Evolutionary conservation across 306 rosid species (phyloP).

Genomic region (Medicago arabica): DNA sequence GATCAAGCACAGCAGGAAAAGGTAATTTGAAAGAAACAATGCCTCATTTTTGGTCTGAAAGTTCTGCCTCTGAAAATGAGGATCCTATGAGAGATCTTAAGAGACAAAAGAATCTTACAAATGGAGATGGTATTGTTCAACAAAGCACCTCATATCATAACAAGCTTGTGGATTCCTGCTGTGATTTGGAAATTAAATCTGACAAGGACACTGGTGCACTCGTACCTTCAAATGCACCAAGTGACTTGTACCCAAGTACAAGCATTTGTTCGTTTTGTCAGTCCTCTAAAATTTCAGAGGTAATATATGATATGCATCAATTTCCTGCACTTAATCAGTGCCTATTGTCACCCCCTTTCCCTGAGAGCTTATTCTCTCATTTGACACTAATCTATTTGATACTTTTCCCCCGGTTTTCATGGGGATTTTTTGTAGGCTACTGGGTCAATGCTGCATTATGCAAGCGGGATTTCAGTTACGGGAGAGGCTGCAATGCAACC

Average conservation of each 20-base stretch:
- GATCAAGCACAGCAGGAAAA: conserved; percentile 41
- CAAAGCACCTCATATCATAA: conserved; percentile 26
- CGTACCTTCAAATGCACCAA: conserved; percentile 26
- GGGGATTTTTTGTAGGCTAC: conserved; percentile 58
- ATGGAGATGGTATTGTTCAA: conserved; percentile 35
- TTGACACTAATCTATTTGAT: conserved; percentile 6
- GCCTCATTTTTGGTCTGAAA: conserved; percentile 52
- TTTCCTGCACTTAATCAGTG: conserved; percentile 9
- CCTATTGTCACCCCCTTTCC: neutral
- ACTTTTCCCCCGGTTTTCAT: conserved; percentile 8
- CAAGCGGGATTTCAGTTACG: conserved; percentile 56
- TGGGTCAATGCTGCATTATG: conserved; percentile 82
- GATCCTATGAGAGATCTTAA: conserved; percentile 57
- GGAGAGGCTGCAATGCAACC: conserved; percentile 66
- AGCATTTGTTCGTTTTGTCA: conserved; percentile 84
- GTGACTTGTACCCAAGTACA: conserved; percentile 36
- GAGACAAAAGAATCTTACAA: conserved; percentile 57
- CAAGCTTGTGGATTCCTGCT: conserved; percentile 33
- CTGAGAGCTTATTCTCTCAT: conserved; percentile 13
- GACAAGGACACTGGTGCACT: conserved; percentile 35
- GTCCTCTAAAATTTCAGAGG: conserved; percentile 73
- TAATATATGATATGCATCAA: conserved; percentile 36
- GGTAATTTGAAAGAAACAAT: conserved; percentile 43
- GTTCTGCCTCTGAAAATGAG: conserved; percentile 65
- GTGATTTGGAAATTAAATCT: conserved; percentile 35